Base-by-base conservation (phyloP, 805 yeast genomes). In the Candida golubevii region DNA sequence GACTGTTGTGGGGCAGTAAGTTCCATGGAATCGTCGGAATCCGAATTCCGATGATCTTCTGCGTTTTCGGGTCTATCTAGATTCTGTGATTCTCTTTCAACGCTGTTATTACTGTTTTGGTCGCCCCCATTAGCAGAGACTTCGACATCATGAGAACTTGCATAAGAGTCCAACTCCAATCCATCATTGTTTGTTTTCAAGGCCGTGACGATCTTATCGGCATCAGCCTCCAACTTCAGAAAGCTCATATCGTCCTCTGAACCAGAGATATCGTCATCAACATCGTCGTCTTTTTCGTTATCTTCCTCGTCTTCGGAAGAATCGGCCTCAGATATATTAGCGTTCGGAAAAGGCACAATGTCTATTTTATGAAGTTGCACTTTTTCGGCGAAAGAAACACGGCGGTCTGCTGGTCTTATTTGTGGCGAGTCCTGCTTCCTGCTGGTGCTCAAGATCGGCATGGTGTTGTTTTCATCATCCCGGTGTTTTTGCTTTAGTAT, bases 311-410 rank as follows among this genome's bases (percentile, higher is more conserved):
- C 18, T 11, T 7, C 29, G 29, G 7, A 18, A 6, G 46, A 34
- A 26, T 38, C 33, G 23, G 26, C 15, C 9, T 29, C 12, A 9
- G 7, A 37, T 4, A 12, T 14, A 8, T 12, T n/a, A 8, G 29
- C 42, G 7, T 27, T 10, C 7, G 38, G 8, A 30, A 14, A 54
- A 8, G 63, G 67, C 36, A 65, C 63, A 47, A 61, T 59, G 47
- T 65, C 80, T 51, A 74, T 71, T 55, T 80, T 77, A 55, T 82
- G 86, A 34, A 82, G 67, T 3, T 85, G 81, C 0, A 82, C 87
- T 52, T 81, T 86, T 1, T 85, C 85, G 0, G 90, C 90, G 69
- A 85, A 85, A 5, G 88, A 81, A 6, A 85, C 91, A 26, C 91
- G 63, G 45, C 91, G 39, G 39, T 48, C 63, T 32, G 64, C 26